A percentile compares a stretch with the other conserved stretches of the same genome.
Evolutionary conservation across 768 basidiomycete genomes (phyloP).

Genomic region (Phylloporus scabripes): DNA sequence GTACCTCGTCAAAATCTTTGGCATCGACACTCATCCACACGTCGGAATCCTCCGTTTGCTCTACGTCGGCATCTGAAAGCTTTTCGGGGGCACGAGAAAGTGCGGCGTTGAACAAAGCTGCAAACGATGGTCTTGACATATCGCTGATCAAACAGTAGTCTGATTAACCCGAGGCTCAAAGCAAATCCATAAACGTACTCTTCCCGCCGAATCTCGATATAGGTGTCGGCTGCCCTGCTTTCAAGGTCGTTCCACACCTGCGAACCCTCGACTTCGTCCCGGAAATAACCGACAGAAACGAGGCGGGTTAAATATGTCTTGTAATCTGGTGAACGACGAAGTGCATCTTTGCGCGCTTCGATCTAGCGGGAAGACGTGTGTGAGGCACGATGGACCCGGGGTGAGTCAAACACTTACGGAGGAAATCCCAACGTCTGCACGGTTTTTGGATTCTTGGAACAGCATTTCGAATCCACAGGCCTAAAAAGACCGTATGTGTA

Average conservation of each 20-base stretch:
- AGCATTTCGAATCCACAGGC: constrained; percentile 97
- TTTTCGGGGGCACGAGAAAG: constrained; percentile 39
- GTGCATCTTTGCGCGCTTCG: constrained; percentile 62
- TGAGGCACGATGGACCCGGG: not conserved
- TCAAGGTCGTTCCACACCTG: constrained; percentile 70
- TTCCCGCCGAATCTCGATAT: constrained; percentile 52
- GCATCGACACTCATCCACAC: constrained; percentile 83
- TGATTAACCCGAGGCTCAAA: constrained; percentile 1
- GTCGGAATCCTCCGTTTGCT: constrained; percentile 62
- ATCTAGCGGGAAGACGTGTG: constrained; percentile 33
- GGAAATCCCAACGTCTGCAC: constrained; percentile 37
- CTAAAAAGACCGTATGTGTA: constrained; percentile 33
- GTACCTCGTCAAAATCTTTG: constrained; percentile 67
- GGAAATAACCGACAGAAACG: constrained; percentile 66
- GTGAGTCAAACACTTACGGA: constrained; percentile 38
- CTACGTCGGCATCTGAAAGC: constrained; percentile 9
- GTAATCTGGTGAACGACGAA: constrained; percentile 66
- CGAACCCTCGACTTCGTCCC: constrained; percentile 71
- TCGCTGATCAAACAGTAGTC: constrained; percentile 34
- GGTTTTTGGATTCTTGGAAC: constrained; percentile 76
- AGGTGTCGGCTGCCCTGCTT: constrained; percentile 60
- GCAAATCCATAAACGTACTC: constrained; percentile 49
- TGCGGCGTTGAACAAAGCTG: constrained; percentile 62
- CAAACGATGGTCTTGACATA: constrained; percentile 68
- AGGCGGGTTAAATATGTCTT: constrained; percentile 66